A percentile compares a stretch with the other conserved stretches of the same genome.
phyloP scores from a whole-genome alignment of 768 basidiomycete genomes.

The Dacryopinax primogenitus region DNA sequence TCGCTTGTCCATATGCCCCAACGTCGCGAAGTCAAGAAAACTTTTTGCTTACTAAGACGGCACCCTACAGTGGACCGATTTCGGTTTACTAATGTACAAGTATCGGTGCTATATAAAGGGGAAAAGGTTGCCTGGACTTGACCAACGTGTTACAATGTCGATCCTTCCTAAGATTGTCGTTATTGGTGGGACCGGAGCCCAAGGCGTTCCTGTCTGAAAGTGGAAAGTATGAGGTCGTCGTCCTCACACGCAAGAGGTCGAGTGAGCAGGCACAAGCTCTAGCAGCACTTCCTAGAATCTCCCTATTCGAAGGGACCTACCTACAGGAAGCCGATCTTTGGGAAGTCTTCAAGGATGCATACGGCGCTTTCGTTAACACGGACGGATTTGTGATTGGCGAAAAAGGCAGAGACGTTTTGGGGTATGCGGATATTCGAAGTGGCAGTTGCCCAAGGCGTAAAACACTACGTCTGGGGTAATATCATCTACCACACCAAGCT shows the following conservation, averaged over 20 bases:
- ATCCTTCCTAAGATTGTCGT: conserved; percentile 27
- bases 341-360: conserved; percentile 25
- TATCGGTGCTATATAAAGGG: background rate
- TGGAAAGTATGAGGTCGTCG: background rate
- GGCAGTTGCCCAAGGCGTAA: background rate
- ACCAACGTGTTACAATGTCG: background rate
- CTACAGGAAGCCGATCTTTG: background rate
- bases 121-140: background rate
- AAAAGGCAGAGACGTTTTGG: conserved; percentile 5
- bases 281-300: background rate
- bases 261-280: conserved; percentile 1
- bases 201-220: conserved; percentile 2
- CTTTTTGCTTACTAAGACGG: too few relatives aligned
- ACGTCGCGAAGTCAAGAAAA: too few relatives aligned
- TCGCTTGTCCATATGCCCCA: too few relatives aligned
- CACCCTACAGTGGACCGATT: background rate
- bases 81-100: background rate
- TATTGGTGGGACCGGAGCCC: conserved; percentile 20
- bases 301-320: background rate
- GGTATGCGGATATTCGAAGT: conserved; percentile 10
- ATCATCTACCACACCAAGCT: background rate
- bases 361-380: conserved; percentile 19
- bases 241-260: conserved; percentile 8
- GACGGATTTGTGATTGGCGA: conserved; percentile 13
- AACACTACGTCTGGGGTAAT: conserved; percentile 7